Percentiles rank a stretch among this genome's conserved stretches.
These are phyloP conservation scores for Serendipita sp. DNA, from an alignment of 768 basidiomycete genomes.

Conservation along the genomic window DNA sequence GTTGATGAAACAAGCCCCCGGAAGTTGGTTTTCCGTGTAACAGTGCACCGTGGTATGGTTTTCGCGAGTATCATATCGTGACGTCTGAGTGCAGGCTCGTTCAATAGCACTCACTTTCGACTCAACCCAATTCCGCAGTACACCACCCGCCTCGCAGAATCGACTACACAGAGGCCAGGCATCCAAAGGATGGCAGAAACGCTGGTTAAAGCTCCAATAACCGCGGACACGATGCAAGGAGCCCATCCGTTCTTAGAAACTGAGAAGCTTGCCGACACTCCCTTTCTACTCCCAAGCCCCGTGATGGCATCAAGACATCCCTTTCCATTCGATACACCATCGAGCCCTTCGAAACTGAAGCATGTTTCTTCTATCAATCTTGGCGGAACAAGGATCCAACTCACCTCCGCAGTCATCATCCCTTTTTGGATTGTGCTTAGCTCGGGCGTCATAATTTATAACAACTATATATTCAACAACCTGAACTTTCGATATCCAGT, in stretches of 20 bases:
- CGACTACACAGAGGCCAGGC: too few species aligned
- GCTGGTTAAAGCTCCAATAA: too few species aligned
- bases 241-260: neutral
- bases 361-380: slow-evolving; percentile 6
- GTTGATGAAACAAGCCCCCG: too few species aligned
- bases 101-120: too few species aligned
- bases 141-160: too few species aligned
- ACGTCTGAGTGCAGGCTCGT: too few species aligned
- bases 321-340: neutral
- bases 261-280: neutral
- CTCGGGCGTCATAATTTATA: slow-evolving; percentile 88
- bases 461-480: slow-evolving; percentile 76
- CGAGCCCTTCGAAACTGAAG: slow-evolving; percentile 8
- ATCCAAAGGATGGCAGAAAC: too few species aligned
- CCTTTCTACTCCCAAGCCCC: neutral
- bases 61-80: too few species aligned
- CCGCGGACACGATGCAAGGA: too few species aligned
- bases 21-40: too few species aligned
- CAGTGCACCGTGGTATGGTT: too few species aligned
- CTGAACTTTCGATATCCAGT: slow-evolving; percentile 80
- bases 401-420: slow-evolving; percentile 49
- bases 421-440: slow-evolving; percentile 87
- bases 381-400: neutral
- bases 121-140: too few species aligned
- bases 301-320: neutral